Conservation (phyloP, 768 basidiomycete species). For the Termitomyces sp. region DNA sequence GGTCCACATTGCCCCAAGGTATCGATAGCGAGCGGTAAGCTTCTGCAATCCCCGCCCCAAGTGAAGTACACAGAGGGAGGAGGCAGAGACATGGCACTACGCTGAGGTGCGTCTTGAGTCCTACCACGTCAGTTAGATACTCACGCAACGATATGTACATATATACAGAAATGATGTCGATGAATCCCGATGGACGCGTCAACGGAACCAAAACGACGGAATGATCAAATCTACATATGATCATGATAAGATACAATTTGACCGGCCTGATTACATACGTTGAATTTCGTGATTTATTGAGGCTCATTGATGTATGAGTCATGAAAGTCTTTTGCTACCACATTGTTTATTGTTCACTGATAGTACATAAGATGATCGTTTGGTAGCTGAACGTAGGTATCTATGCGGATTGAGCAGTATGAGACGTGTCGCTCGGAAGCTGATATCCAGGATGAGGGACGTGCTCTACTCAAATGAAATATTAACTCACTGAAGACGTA, state of each 20-base stretch:
- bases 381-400: not conserved
- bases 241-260: not conserved
- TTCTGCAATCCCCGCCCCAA: not conserved
- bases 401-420: constrained; percentile 5
- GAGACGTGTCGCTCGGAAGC: constrained; percentile 3
- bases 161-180: not conserved
- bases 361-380: not conserved
- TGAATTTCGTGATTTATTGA: too few relatives aligned
- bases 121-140: not conserved
- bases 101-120: not conserved
- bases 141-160: not conserved
- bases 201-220: too few relatives aligned
- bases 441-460: not conserved
- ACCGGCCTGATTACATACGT: too few relatives aligned
- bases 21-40: not conserved
- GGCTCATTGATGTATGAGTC: too few relatives aligned
- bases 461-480: not conserved
- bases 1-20: not conserved
- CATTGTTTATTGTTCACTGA: too few relatives aligned
- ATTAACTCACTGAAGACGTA: constrained; percentile 24
- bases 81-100: constrained; percentile 1
- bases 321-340: too few relatives aligned
- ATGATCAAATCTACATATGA: too few relatives aligned
- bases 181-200: too few relatives aligned
- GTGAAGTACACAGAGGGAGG: not conserved